Evolutionary conservation across 768 basidiomycete species (phyloP).

Genomic region (Punctularia strigosozonata): DNA sequence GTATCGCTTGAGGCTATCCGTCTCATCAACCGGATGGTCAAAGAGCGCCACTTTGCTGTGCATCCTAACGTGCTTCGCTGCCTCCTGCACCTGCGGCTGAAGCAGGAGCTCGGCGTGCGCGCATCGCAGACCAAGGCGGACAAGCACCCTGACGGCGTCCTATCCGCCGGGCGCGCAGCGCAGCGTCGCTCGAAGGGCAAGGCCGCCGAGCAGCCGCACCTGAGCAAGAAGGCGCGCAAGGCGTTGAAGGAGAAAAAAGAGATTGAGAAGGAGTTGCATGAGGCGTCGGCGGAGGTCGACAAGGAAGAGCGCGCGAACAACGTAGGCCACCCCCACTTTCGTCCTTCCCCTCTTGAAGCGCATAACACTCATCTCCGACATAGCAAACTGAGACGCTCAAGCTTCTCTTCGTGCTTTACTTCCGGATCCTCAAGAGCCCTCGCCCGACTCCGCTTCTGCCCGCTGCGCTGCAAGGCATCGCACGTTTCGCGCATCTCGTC

Average conservation of each 20-base stretch:
- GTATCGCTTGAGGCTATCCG: slow-evolving; percentile 85
- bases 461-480: slow-evolving; percentile 82
- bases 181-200: slow-evolving; percentile 23
- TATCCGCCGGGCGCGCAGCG: not conserved
- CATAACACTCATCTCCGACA: slow-evolving; percentile 5
- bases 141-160: slow-evolving; percentile 16
- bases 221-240: slow-evolving; percentile 90
- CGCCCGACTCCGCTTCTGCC: slow-evolving; percentile 70
- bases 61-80: slow-evolving; percentile 83
- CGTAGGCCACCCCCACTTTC: slow-evolving; percentile 33
- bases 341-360: not conserved
- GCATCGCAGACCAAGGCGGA: slow-evolving; percentile 63
- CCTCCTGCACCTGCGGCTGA: slow-evolving; percentile 75
- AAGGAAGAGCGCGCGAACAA: slow-evolving; percentile 76
- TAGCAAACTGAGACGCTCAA: slow-evolving; percentile 98
- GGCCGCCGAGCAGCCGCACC: slow-evolving; percentile 46
- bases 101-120: slow-evolving; percentile 73
- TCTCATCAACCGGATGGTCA: slow-evolving; percentile 89
- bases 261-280: slow-evolving; percentile 84
- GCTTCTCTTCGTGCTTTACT: slow-evolving; percentile 93
- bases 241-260: slow-evolving; percentile 78
- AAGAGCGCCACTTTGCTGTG: slow-evolving; percentile 82
- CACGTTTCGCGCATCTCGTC: slow-evolving; percentile 90
- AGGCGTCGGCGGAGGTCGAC: slow-evolving; percentile 90
- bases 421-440: slow-evolving; percentile 86